These are phyloP conservation scores for Poteriospumella lacustris DNA, from an alignment of 108 stramenopile genomes.

Conservation along the genomic window DNA sequence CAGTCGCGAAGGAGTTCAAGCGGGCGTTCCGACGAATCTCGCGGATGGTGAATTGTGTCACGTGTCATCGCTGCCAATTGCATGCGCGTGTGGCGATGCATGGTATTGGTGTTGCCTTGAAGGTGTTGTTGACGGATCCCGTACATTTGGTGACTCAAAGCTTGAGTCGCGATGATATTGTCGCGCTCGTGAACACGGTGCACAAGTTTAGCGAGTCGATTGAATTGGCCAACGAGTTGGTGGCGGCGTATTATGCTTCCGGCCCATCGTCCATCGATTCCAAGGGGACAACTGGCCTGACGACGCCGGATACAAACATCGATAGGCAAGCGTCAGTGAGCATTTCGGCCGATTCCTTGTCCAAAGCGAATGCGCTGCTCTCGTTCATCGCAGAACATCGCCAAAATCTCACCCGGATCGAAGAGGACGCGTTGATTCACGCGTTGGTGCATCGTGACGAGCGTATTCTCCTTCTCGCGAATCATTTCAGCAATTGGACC, in stretches of 20 bases:
- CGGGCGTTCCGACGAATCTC: slow-evolving; percentile 85
- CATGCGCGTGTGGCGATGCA: slow-evolving; percentile 83
- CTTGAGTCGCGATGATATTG: slow-evolving; percentile 42
- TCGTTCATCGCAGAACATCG: not conserved
- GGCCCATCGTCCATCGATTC: too few species aligned
- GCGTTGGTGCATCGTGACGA: not conserved
- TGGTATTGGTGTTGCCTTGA: slow-evolving; percentile 84
- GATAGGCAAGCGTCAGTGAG: too few species aligned
- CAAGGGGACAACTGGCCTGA: too few species aligned
- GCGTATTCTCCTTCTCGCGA: not conserved
- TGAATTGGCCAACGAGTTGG: not conserved
- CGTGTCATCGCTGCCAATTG: slow-evolving; percentile 90
- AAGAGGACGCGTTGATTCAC: not conserved
- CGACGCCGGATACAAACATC: too few species aligned
- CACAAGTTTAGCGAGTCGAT: slow-evolving; percentile 32
- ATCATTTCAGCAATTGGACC: not conserved
- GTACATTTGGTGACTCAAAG: slow-evolving; percentile 28
- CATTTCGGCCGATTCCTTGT: not conserved
- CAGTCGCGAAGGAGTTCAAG: slow-evolving; percentile 81
- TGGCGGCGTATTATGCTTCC: too few species aligned
- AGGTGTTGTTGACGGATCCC: slow-evolving; percentile 65
- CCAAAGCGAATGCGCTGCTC: not conserved
- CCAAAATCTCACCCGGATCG: not conserved
- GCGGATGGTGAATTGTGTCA: slow-evolving; percentile 93
- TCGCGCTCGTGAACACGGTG: slow-evolving; percentile 52